A percentile compares a stretch with the other conserved stretches of the same genome.
Conservation (phyloP, 148 eudicot genomes). For the Rheum nobile region DNA sequence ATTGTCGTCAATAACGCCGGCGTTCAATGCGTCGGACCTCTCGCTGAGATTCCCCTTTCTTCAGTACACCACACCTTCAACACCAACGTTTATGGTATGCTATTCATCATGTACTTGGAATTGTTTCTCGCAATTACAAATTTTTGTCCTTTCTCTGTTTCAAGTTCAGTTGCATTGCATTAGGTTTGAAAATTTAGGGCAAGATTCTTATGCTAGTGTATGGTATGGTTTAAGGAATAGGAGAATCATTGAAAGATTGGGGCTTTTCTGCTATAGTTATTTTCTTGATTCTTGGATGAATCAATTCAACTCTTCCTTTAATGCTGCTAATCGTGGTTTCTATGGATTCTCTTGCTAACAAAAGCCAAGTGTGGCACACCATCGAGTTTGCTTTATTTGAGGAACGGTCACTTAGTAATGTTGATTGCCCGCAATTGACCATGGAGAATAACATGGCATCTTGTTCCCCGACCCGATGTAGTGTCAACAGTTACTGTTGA, state of each 20-base stretch:
- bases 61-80: conserved; percentile 46
- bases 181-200: background rate
- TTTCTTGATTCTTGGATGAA: background rate
- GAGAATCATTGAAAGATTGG: background rate
- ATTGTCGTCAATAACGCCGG: conserved; percentile 77
- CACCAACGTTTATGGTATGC: conserved; percentile 69
- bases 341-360: too few relatives aligned
- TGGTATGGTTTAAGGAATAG: background rate
- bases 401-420: background rate
- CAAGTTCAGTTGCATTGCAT: background rate
- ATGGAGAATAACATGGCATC: background rate
- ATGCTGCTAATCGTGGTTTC: background rate
- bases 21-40: conserved; percentile 74
- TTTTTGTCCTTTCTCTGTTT: background rate
- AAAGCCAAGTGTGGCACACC: background rate
- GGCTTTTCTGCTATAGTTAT: background rate
- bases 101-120: too few relatives aligned
- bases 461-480: too few relatives aligned
- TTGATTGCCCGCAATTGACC: background rate
- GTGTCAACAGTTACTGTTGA: too few relatives aligned
- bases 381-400: background rate
- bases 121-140: background rate
- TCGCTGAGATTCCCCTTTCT: conserved; percentile 70
- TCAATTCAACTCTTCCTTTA: too few relatives aligned
- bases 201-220: background rate